Evolutionary conservation across 805 yeast genomes (phyloP).

Genomic region (Maudiozyma barnettii): DNA sequence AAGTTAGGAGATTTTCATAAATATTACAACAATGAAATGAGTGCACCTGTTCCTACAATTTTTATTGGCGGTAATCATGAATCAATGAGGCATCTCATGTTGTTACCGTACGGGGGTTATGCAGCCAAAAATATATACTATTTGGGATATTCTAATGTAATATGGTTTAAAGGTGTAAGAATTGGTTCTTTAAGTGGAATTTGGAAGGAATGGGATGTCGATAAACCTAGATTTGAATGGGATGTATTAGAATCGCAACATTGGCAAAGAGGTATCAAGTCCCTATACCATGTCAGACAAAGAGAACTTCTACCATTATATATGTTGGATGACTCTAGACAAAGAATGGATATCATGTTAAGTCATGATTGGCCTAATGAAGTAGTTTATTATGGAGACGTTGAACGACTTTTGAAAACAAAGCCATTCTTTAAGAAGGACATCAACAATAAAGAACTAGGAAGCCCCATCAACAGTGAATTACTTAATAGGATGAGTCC

Average conservation of each 20-base stretch:
- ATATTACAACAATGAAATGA: constrained; percentile 48
- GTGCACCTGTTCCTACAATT: constrained; percentile 71
- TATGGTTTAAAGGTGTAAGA: constrained; percentile 66
- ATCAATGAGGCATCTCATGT: constrained; percentile 65
- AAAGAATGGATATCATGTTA: constrained; percentile 45
- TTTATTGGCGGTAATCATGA: constrained; percentile 97
- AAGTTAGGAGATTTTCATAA: constrained; percentile 68
- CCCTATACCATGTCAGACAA: constrained; percentile 53
- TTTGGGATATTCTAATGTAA: constrained; percentile 65
- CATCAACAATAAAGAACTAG: constrained; percentile 49
- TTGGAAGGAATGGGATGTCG: constrained; percentile 45
- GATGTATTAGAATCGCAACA: constrained; percentile 25
- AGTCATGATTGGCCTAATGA: constrained; percentile 95
- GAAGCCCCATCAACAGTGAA: constrained; percentile 58
- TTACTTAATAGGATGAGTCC: constrained; percentile 53
- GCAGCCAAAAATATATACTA: constrained; percentile 82
- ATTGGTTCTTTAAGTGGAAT: constrained; percentile 85
- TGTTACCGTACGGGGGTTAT: constrained; percentile 82
- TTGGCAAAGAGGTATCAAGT: constrained; percentile 22
- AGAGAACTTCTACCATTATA: constrained; percentile 49
- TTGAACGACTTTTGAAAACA: constrained; percentile 35
- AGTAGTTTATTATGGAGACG: constrained; percentile 56
- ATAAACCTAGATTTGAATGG: constrained; percentile 43
- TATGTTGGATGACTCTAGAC: constrained; percentile 22
- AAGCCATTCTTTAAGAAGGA: constrained; percentile 69